Conservation (phyloP, 108 stramenopile species). For the Skeletonema marinoi region DNA sequence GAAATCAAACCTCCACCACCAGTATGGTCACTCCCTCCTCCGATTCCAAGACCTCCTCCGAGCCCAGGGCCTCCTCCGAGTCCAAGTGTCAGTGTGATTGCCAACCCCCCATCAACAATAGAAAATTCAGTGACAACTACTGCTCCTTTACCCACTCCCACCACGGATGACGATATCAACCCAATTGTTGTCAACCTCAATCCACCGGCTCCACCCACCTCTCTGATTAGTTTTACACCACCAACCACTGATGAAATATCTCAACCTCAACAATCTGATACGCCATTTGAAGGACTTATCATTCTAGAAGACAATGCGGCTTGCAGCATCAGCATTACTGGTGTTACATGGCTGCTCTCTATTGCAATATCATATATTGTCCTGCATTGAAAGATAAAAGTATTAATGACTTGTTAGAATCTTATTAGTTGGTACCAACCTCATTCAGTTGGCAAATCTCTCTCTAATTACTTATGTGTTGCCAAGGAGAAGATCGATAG, state of each 20-base stretch:
- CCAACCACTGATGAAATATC: neutral
- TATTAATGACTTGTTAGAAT: too few species aligned
- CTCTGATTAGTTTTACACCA: neutral
- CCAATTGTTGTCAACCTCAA: neutral
- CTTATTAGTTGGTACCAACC: too few species aligned
- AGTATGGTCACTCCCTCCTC: neutral
- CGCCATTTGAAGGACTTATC: neutral
- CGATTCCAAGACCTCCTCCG: neutral
- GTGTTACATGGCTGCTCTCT: neutral
- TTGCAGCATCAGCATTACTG: neutral
- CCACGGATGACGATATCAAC: neutral
- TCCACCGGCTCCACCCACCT: neutral
- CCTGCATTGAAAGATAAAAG: neutral
- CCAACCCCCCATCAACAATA: neutral
- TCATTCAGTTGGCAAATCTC: too few species aligned
- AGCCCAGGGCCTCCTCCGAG: neutral
- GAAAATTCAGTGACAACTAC: neutral
- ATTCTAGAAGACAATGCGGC: neutral
- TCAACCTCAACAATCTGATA: neutral
- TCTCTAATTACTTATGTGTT: too few species aligned
- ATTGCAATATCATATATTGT: neutral
- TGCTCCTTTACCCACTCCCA: neutral
- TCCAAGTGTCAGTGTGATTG: neutral
- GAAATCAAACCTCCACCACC: conserved; percentile 1
- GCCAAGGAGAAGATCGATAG: too few species aligned